These are phyloP conservation scores for Nannochloropsis salina DNA, from an alignment of 108 stramenopile genomes.

Conservation along the genomic window DNA sequence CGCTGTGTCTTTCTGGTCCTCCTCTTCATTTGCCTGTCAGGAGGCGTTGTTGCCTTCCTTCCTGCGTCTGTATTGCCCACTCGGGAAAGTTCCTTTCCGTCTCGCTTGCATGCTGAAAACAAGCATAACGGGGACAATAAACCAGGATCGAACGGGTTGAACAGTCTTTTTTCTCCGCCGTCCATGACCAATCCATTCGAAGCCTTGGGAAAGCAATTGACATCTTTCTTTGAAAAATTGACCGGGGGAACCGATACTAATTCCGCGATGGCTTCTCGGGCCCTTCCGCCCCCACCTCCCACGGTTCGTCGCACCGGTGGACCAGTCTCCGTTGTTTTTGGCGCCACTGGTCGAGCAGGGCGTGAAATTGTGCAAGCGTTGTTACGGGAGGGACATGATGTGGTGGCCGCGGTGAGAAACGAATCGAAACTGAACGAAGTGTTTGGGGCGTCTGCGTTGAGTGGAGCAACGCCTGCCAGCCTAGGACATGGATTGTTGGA, in stretches of 20 bases:
- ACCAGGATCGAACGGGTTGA: background rate
- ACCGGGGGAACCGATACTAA: background rate
- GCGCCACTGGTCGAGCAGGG: conserved; percentile 36
- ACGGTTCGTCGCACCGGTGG: background rate
- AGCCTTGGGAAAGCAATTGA: background rate
- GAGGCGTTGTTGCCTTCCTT: background rate
- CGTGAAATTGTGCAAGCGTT: conserved; percentile 35
- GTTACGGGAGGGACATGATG: conserved; percentile 29
- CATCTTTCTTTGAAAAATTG: background rate
- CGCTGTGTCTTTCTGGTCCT: background rate
- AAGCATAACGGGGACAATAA: background rate
- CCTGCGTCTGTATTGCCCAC: background rate
- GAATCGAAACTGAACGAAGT: conserved; percentile 21
- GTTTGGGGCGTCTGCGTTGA: conserved; percentile 16
- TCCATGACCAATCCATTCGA: background rate
- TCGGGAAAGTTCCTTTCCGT: background rate
- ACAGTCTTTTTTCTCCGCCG: background rate
- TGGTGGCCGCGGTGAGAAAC: conserved; percentile 30
- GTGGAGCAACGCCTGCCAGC: conserved; percentile 22
- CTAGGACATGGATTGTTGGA: background rate
- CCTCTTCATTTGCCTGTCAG: background rate
- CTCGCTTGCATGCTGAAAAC: background rate
- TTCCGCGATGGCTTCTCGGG: background rate
- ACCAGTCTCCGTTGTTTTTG: conserved; percentile 27
- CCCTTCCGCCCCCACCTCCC: background rate